Conservation (phyloP, 2,329 filamentous ascomycete genomes). For the Aspergillus novoparasiticus region DNA sequence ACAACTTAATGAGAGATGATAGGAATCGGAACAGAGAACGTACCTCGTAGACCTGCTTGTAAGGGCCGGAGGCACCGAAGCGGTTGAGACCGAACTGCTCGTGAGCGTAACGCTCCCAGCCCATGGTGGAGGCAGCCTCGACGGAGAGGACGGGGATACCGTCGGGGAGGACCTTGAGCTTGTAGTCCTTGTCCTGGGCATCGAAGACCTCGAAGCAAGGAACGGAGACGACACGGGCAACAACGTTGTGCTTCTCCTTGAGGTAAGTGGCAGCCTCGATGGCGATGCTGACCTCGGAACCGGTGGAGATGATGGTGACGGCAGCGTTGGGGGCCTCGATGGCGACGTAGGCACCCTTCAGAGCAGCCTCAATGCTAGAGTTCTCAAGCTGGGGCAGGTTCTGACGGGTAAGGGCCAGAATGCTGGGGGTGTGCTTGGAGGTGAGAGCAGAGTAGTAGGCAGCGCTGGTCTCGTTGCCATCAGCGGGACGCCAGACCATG, state of each 20-base stretch:
- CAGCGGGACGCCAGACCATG: constrained; percentile 99
- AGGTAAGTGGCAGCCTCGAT: constrained; percentile 91
- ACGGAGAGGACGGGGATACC: constrained; percentile 91
- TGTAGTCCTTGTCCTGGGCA: constrained; percentile 90
- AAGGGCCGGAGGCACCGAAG: constrained; percentile 95
- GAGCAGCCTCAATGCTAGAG: constrained; percentile 82
- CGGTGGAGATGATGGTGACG: constrained; percentile 89
- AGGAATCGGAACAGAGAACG: constrained; percentile 33
- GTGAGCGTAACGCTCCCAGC: constrained; percentile 98
- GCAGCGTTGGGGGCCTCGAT: constrained; percentile 82
- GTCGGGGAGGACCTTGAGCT: constrained; percentile 87
- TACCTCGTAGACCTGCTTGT: constrained; percentile 96
- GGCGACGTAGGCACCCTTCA: constrained; percentile 93
- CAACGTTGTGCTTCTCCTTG: constrained; percentile 82
- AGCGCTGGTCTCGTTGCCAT: constrained; percentile 96
- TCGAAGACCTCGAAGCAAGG: constrained; percentile 98
- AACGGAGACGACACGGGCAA: constrained; percentile 89
- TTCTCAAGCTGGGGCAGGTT: constrained; percentile 97
- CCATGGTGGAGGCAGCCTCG: constrained; percentile 95
- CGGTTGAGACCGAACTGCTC: constrained; percentile 99
- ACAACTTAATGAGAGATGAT: background rate
- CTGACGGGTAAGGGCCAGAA: constrained; percentile 93
- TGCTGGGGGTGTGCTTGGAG: constrained; percentile 84
- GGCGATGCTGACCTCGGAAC: constrained; percentile 93
- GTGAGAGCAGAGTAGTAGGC: constrained; percentile 96